Evolutionary conservation across 257 asterid species (phyloP).

Genomic region (Lithospermum erythrorhizon): DNA sequence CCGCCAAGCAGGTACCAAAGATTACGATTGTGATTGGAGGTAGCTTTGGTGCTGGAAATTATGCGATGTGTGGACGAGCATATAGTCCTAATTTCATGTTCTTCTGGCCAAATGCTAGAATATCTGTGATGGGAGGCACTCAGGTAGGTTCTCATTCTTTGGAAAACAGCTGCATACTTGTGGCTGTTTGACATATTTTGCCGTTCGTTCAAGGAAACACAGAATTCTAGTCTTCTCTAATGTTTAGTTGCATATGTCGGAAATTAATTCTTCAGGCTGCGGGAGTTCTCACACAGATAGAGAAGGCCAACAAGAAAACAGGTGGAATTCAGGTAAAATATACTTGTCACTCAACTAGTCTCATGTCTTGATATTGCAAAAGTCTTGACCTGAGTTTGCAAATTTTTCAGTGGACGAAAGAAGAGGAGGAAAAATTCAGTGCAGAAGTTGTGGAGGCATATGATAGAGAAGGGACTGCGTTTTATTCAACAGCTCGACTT

Average conservation of each 20-base stretch:
- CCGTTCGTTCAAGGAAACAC: neutral
- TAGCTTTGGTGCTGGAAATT: constrained; percentile 98
- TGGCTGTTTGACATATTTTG: neutral
- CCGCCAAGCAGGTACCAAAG: constrained; percentile 65
- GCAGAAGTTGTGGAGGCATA: constrained; percentile 66
- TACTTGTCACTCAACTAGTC: neutral
- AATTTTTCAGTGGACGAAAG: constrained; percentile 62
- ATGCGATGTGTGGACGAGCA: constrained; percentile 99
- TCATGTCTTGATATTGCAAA: neutral
- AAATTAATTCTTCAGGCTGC: constrained; percentile 55
- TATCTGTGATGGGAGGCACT: constrained; percentile 98
- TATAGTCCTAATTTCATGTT: constrained; percentile 85
- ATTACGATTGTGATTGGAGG: constrained; percentile 82
- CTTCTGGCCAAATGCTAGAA: constrained; percentile 95
- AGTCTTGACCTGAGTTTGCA: neutral
- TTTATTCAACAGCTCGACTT: constrained; percentile 85
- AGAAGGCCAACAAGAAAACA: constrained; percentile 59
- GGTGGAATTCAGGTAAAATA: constrained; percentile 48
- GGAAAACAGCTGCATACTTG: neutral
- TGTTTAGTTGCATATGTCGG: neutral
- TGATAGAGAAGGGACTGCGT: constrained; percentile 79
- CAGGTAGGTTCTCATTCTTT: constrained; percentile 44
- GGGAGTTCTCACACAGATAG: constrained; percentile 84
- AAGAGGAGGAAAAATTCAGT: constrained; percentile 77
- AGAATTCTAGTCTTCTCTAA: neutral